Percentiles rank a stretch among this genome's conserved stretches.
These are phyloP conservation scores for Colletotrichum chrysophilum DNA, from an alignment of 2,329 filamentous ascomycete species.

Conservation along the genomic window DNA sequence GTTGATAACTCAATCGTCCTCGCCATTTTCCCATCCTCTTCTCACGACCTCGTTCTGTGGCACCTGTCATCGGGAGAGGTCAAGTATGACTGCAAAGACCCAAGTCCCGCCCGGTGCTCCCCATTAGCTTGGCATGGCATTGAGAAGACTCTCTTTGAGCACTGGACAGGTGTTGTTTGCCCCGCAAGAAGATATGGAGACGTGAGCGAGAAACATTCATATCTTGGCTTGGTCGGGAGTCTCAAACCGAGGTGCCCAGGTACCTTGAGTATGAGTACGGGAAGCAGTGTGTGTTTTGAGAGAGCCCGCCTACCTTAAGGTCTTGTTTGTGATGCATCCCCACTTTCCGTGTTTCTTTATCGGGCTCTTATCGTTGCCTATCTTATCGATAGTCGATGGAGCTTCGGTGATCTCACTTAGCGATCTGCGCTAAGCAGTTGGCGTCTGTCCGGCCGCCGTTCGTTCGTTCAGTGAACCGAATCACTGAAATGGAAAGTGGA, in stretches of 20 bases:
- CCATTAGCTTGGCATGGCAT: not conserved
- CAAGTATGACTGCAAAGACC: not conserved
- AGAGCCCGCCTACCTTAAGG: not conserved
- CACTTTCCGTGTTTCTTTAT: not conserved
- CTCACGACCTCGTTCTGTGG: not conserved
- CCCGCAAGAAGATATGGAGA: not conserved
- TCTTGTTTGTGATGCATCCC: not conserved
- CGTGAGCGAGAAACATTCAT: not conserved
- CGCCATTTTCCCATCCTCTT: not conserved
- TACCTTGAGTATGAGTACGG: not conserved
- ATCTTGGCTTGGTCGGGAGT: not conserved
- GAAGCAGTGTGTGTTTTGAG: not conserved
- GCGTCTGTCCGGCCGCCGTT: not conserved
- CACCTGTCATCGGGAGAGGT: not conserved
- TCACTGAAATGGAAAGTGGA: not conserved
- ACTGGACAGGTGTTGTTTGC: not conserved
- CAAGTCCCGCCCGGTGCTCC: not conserved
- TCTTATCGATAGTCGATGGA: not conserved
- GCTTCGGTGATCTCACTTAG: not conserved
- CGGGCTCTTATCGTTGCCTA: not conserved
- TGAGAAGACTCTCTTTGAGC: not conserved
- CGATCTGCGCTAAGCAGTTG: not conserved
- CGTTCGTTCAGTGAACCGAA: not conserved
- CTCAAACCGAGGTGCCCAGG: not conserved
- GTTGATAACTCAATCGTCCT: not conserved